These are phyloP conservation scores for Pseudogymnoascus sp. DNA, from an alignment of 2,329 filamentous ascomycete genomes.

Conservation along the genomic window DNA sequence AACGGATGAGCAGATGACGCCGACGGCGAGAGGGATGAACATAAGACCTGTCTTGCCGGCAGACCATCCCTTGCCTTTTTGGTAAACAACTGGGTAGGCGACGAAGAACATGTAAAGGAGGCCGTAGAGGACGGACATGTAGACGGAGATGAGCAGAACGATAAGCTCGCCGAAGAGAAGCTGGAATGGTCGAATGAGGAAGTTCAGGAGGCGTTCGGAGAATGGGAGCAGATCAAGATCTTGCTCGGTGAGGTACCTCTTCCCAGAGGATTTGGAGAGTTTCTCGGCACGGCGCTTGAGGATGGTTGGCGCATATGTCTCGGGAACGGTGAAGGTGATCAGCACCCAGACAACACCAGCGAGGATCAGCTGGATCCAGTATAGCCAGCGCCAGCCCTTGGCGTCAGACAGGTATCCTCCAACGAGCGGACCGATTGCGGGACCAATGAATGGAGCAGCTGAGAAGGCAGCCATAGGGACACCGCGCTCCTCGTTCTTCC, in stretches of 20 bases:
- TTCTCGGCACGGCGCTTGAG: conserved; percentile 64
- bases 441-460: conserved; percentile 75
- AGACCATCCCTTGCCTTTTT: conserved; percentile 68
- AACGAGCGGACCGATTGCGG: conserved; percentile 67
- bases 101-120: conserved; percentile 33
- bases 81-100: conserved; percentile 58
- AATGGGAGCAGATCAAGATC: conserved; percentile 70
- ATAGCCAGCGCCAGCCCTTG: conserved; percentile 73
- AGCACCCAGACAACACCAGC: conserved; percentile 62
- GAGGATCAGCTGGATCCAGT: conserved; percentile 80
- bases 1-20: conserved; percentile 59
- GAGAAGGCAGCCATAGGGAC: conserved; percentile 83
- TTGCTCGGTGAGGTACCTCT: conserved; percentile 65
- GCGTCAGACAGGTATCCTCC: conserved; percentile 70
- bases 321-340: conserved; percentile 82
- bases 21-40: conserved; percentile 78
- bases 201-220: conserved; percentile 61
- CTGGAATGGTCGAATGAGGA: conserved; percentile 77
- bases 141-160: conserved; percentile 73
- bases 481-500: conserved; percentile 74
- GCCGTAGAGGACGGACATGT: conserved; percentile 78
- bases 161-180: conserved; percentile 79
- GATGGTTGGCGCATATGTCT: conserved; percentile 79
- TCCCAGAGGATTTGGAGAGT: conserved; percentile 61
- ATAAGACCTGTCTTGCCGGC: conserved; percentile 71